Evolutionary conservation across 2,329 filamentous ascomycete genomes (phyloP).

Genomic region (Blumeria graminis): DNA sequence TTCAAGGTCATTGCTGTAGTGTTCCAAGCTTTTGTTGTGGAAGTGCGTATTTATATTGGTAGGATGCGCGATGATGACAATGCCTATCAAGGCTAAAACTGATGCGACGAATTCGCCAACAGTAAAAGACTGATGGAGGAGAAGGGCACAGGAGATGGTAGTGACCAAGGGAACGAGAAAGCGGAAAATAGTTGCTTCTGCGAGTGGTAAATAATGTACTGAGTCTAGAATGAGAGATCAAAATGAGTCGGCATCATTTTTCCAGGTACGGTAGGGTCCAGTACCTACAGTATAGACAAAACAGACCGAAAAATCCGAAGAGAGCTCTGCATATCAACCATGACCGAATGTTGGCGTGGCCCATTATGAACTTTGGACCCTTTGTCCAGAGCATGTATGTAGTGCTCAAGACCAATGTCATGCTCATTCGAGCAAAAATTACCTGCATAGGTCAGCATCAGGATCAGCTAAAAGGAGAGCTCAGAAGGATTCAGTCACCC

Average conservation of each 20-base stretch:
- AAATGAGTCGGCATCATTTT: neutral
- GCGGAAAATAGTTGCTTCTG: conserved; percentile 74
- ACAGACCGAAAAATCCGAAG: conserved; percentile 54
- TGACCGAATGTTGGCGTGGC: conserved; percentile 36
- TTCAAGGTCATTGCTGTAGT: conserved; percentile 3
- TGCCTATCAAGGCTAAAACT: conserved; percentile 50
- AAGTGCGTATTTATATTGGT: conserved; percentile 7
- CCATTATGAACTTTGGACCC: conserved; percentile 48
- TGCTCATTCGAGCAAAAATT: conserved; percentile 13
- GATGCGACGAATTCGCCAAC: conserved; percentile 52
- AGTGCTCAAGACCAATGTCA: conserved; percentile 10
- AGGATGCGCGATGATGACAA: conserved; percentile 58
- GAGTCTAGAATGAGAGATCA: conserved; percentile 8
- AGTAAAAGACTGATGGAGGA: conserved; percentile 54
- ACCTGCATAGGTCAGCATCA: conserved; percentile 24
- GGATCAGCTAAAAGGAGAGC: conserved; percentile 40
- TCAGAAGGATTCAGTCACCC: neutral
- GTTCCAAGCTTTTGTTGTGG: neutral
- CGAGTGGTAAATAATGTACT: conserved; percentile 51
- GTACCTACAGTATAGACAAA: conserved; percentile 23
- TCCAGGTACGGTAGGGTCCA: too few species aligned
- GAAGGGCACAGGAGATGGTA: conserved; percentile 54
- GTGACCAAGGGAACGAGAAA: conserved; percentile 66
- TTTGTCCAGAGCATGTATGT: conserved; percentile 51
- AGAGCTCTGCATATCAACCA: conserved; percentile 45